A percentile compares a stretch with the other conserved stretches of the same genome.
These are phyloP conservation scores for Hibiscus tridactylites DNA, from an alignment of 345 rosid species.

Conservation along the genomic window DNA sequence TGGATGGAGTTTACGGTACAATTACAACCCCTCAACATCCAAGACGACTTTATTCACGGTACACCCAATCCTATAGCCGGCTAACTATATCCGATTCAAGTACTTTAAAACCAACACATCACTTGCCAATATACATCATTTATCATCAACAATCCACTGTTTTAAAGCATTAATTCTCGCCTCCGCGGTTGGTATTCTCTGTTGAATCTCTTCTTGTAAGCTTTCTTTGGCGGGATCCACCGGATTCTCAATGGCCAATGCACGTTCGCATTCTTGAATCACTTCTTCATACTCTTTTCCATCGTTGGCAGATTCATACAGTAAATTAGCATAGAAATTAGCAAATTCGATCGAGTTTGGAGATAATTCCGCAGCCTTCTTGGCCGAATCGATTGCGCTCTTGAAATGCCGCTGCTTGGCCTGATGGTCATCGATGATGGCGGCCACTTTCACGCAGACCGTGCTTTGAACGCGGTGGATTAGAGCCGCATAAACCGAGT, in stretches of 20 bases:
- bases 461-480: conserved; percentile 76
- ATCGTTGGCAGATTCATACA: conserved; percentile 73
- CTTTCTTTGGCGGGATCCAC: conserved; percentile 89
- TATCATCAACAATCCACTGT: no score
- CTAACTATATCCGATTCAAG: no score
- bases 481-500: conserved; percentile 42
- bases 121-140: no score
- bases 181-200: conserved; percentile 53
- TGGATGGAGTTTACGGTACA: no score
- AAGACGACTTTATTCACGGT: no score
- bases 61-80: no score
- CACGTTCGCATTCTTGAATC: conserved; percentile 72
- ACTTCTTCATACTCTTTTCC: conserved; percentile 81
- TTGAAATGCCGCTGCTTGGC: conserved; percentile 61
- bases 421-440: conserved; percentile 63
- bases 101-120: no score
- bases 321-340: conserved; percentile 75
- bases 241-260: conserved; percentile 60
- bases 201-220: conserved; percentile 80
- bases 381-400: conserved; percentile 70
- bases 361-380: conserved; percentile 61
- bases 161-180: no score
- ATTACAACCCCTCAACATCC: no score
- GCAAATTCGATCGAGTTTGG: conserved; percentile 74
- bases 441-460: conserved; percentile 57